Evolutionary conservation across 2,329 filamentous ascomycete genomes (phyloP), one percentile per base, ranked within the genome.

Genomic region (Dothistroma septosporum): DNA sequence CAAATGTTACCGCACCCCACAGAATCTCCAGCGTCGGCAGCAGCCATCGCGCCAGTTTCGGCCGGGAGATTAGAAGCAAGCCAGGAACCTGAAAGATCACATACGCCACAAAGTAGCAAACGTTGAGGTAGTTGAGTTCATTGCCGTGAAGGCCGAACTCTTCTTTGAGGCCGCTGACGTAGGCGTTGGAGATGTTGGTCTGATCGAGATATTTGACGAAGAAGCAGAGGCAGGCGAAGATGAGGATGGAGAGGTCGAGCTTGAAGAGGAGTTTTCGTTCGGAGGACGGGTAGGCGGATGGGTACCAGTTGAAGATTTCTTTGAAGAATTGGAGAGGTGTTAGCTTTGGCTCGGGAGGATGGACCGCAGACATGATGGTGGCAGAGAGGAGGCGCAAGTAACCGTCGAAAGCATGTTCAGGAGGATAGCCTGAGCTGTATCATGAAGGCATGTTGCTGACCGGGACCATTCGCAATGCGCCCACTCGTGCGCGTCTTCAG

Each of bases 131-230:
- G 56, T 76, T 77, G 53, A 78, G 72, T 56, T 78, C 73, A 35
- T 78, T 78, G 7, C 76, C 76, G 35, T 60, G 53, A 21, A 66
- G 76, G 41, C 66, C 59, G 44, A 78, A 62, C 53, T 77, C 76
- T 62, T 78, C 76, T 60, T 73, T 74, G 74, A 78, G 77, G 3
- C 76, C 76, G 48, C 71, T 66, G 9, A 78, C 74, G 58, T 77
- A 78, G n/a, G 76, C 76, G 66, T 78, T 78, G 60, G 74, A 76
- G 35, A 78, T 69, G 54, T 78, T 78, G 12, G 73, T 74, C 21
- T 75, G 70, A 58, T 78, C 76, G 7, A 35, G 50, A 24, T 32
- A 53, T 19, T 64, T 68, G 54, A 62, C 53, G 44, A 66, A 62
- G 55, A 57, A 56, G 33, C 41, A 56, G 22, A 60, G 35, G 47